Base-by-base conservation (phyloP, 2,329 filamentous ascomycete genomes). In the Trichoderma breve region DNA sequence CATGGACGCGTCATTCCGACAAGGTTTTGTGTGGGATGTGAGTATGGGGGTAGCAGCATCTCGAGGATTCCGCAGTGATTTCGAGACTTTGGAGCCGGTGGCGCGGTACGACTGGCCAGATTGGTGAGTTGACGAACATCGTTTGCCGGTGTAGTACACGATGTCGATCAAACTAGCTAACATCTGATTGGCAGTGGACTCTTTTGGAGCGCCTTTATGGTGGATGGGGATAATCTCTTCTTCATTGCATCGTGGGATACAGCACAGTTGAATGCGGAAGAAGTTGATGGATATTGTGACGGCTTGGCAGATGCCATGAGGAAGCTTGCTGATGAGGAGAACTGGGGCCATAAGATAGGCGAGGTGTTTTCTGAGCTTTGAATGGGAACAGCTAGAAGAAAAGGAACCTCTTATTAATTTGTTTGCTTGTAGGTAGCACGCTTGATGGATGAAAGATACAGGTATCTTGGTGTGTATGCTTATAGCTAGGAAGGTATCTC, bases 241-340 rank as follows among this genome's bases (percentile, higher is more conserved):
- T 81, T 82, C 68, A 75, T 82, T 60, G 81, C 79, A 5, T 81
- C 81, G 1, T 82, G 81, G 81, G 81, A 83, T 57, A 82, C 81
- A n/a, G 80, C 81, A 2, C 81, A 83, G 75, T 75, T 82, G 78
- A 81, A 78, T 32, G 76, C 76, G 3, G 71, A 63, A 11, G 77
- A 82, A 60, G 74, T 82, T 0, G 78, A 82, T 26, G 73, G 51
- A 0, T 73, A 78, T 67, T 82, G 80, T 21, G 78, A 81, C 9
- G 32, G 24, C 1, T 73, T 82, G 64, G 77, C 78, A 4, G 76
- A 78, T 18, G 76, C 80, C 1, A 75, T 82, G 78, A 74, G 80
- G 60, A 75, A 72, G 30, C 53, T 82, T 7, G 76, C 74, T 0
- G 73, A 75, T 24, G 72, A 77, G 58, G 51, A 43, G 0, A 81